These are phyloP conservation scores for Neurospora terricola DNA, from an alignment of 495 filamentous ascomycete genomes.

Conservation along the genomic window DNA sequence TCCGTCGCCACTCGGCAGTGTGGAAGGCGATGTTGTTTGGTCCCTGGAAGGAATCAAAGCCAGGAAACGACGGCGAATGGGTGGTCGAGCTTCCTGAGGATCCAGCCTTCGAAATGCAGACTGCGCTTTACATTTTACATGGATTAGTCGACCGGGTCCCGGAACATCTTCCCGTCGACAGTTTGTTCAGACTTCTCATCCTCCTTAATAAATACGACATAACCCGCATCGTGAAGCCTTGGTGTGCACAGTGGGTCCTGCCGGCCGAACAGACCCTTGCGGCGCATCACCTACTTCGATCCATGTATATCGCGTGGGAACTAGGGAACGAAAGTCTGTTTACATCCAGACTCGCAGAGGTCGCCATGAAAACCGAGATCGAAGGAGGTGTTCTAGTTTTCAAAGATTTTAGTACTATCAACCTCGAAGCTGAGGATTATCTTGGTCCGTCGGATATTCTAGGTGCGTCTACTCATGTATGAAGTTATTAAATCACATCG, in stretches of 20 bases:
- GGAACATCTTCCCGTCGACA: not conserved
- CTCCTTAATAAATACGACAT: not conserved
- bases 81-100: conserved; percentile 22
- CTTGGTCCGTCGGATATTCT: not conserved
- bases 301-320: not conserved
- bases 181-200: not conserved
- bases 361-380: not conserved
- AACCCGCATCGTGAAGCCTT: not conserved
- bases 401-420: not conserved
- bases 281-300: rapidly evolving
- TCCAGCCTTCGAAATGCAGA: not conserved
- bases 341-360: not conserved
- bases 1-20: conserved; percentile 14
- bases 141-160: not conserved
- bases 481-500: not conserved
- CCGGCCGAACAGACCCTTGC: not conserved
- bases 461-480: not conserved
- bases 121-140: not conserved
- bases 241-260: not conserved
- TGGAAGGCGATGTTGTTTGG: conserved; percentile 22
- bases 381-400: not conserved
- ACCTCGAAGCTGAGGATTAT: not conserved
- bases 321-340: not conserved
- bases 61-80: conserved; percentile 8
- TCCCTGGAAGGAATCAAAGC: conserved; percentile 16